Conservation (phyloP, 768 basidiomycete species). For the Serendipita sp. region DNA sequence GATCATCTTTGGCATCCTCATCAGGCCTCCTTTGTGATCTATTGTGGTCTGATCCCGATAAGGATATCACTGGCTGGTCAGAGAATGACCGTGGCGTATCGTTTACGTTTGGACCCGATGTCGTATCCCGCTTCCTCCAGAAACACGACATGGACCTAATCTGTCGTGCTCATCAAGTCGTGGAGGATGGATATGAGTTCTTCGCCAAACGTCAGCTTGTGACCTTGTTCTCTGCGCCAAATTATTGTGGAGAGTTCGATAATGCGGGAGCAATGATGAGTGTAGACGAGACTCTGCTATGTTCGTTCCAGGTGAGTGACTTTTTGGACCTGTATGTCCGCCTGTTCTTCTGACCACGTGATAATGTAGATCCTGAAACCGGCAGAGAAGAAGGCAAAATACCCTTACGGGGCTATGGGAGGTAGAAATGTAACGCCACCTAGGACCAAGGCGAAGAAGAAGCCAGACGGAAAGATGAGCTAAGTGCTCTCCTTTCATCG, state of each 20-base stretch:
- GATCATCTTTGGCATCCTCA: neutral
- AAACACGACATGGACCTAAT: conserved; percentile 99
- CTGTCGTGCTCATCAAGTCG: conserved; percentile 97
- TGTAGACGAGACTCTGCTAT: conserved; percentile 90
- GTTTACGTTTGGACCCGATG: conserved; percentile 97
- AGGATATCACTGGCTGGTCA: conserved; percentile 98
- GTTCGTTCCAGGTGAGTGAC: conserved; percentile 81
- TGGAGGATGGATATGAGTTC: conserved; percentile 98
- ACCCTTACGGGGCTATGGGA: conserved; percentile 12
- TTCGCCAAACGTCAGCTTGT: conserved; percentile 96
- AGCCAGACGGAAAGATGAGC: conserved; percentile 1
- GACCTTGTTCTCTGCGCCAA: conserved; percentile 91
- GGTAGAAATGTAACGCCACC: conserved; percentile 12
- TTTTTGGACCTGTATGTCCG: neutral
- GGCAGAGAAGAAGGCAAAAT: conserved; percentile 93
- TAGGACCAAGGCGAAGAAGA: neutral
- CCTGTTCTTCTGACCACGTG: neutral
- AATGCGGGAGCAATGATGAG: conserved; percentile 99
- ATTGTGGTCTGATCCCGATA: conserved; percentile 98
- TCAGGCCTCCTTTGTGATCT: conserved; percentile 87
- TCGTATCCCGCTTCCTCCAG: conserved; percentile 94
- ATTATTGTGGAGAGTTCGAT: conserved; percentile 93
- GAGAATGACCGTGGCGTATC: conserved; percentile 98
- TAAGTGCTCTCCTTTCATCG: conserved; percentile 1
- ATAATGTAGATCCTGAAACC: conserved; percentile 82